Base-by-base conservation (phyloP, 345 rosid genomes). In the Cochlearia excelsa region DNA sequence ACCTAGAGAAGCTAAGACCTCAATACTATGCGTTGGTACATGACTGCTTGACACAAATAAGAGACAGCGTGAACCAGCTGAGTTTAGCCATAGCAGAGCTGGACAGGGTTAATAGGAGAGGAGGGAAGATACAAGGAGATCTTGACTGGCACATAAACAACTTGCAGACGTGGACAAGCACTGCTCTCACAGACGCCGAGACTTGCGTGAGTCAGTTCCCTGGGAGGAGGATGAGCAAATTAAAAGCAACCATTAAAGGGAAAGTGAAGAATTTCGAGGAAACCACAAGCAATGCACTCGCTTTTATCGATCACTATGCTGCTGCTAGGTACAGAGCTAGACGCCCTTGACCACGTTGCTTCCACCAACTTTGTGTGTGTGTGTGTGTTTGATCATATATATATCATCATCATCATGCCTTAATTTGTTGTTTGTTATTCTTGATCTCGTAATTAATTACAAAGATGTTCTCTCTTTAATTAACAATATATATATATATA, bases 241-340 rank as follows among this genome's bases (percentile, higher is more conserved):
- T 83, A 37, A 86, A 76, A 72, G 95, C 96, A 30, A 75, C 83
- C 2, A 81, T 86, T 39, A 92, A 78, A 72, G 84, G 81, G 9
- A 86, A 79, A 72, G 90, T 88, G 48, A 57, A 80, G 87, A 83
- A 92, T 31, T 81, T 86, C 59, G 97, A 80, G 37, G 86, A 88
- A 75, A 68, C 80, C 27, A 74, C 93, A 0, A 86, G 98, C 76
- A 92, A 86, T 40, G 95, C 96, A 1, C 74, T 92, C 57, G 83
- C 83, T 30, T 77, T 88, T 74, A 86, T 92, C 64, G 83, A 83
- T 31, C 75, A 55, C 27, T 88, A 68, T 52, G 92, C 92, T 7
- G 78, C 84, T 28, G 73, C 73, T 70, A 61, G 65, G 31, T 70
- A 70, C 59, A 50, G 65, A 63, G 69, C 74, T 47, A 69, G 74